phyloP scores from a whole-genome alignment of 1,139 yeast genomes.

The Protomyces gravidus region DNA sequence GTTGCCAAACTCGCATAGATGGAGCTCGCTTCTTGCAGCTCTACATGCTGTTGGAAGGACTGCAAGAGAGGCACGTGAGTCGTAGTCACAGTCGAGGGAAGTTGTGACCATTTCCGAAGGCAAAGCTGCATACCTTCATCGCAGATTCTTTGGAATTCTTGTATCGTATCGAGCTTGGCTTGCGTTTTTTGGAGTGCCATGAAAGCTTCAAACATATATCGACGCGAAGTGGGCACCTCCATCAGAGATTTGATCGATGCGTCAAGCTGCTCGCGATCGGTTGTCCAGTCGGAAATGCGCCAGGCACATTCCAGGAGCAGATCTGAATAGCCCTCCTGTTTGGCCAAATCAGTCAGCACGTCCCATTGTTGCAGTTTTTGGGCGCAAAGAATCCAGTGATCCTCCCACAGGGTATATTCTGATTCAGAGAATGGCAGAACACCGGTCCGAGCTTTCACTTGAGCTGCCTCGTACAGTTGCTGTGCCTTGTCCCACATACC shows the following conservation, averaged over 20 bases:
- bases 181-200: conserved; percentile 89
- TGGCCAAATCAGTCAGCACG: conserved; percentile 88
- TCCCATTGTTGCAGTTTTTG: conserved; percentile 99
- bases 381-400: conserved; percentile 96
- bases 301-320: conserved; percentile 94
- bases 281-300: conserved; percentile 98
- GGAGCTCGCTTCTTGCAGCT: conserved; percentile 95
- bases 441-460: conserved; percentile 92
- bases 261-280: conserved; percentile 89
- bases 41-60: conserved; percentile 95
- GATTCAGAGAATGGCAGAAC: conserved; percentile 92
- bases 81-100: conserved; percentile 71
- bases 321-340: conserved; percentile 96
- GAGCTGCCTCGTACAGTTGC: conserved; percentile 94
- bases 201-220: conserved; percentile 93
- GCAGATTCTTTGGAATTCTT: conserved; percentile 76
- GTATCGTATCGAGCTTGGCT: conserved; percentile 72
- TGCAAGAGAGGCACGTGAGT: conserved; percentile 90
- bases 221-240: conserved; percentile 98
- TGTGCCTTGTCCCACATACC: conserved; percentile 95
- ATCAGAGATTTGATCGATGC: conserved; percentile 91
- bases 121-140: conserved; percentile 96
- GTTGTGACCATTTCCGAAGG: conserved; percentile 85
- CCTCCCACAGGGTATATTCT: conserved; percentile 97
- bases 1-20: conserved; percentile 83